Percentiles rank a stretch among this genome's conserved stretches.
phyloP scores from a whole-genome alignment of 176 grass and related monocot species.

The Hordeum marinum region DNA sequence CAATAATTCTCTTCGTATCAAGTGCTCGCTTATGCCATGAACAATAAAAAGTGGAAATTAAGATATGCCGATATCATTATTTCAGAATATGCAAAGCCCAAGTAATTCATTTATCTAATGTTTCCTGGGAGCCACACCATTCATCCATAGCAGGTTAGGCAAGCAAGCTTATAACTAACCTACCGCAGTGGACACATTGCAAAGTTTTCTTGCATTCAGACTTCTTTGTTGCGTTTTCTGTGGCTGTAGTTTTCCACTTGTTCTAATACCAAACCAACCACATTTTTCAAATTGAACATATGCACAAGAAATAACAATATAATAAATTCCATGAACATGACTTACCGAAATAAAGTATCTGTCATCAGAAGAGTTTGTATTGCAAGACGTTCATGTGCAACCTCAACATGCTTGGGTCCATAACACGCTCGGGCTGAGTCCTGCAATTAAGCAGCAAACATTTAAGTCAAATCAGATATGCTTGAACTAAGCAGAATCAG shows the following conservation, averaged over 20 bases:
- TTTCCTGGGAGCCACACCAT: background rate
- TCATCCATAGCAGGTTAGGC: background rate
- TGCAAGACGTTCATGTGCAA: constrained; percentile 73
- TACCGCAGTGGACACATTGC: background rate
- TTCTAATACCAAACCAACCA: background rate
- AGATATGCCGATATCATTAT: background rate
- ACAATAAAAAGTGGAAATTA: background rate
- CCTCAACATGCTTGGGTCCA: constrained; percentile 86
- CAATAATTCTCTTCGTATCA: background rate
- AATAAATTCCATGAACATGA: background rate
- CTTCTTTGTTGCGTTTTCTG: background rate
- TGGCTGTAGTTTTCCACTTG: background rate
- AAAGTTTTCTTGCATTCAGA: background rate
- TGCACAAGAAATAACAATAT: background rate
- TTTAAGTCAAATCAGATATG: constrained; percentile 8
- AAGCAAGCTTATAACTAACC: constrained; percentile 8
- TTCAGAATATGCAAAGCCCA: background rate
- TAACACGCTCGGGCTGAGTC: constrained; percentile 92
- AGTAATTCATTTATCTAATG: background rate
- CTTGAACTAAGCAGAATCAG: constrained; percentile 2
- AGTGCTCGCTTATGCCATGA: background rate
- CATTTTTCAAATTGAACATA: background rate
- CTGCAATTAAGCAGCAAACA: constrained; percentile 45
- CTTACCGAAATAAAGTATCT: constrained; percentile 82
- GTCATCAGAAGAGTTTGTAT: constrained; percentile 93